Percentiles rank a stretch among this genome's conserved stretches.
Conservation (phyloP, 257 asterid species). For the Plantago ovata region DNA sequence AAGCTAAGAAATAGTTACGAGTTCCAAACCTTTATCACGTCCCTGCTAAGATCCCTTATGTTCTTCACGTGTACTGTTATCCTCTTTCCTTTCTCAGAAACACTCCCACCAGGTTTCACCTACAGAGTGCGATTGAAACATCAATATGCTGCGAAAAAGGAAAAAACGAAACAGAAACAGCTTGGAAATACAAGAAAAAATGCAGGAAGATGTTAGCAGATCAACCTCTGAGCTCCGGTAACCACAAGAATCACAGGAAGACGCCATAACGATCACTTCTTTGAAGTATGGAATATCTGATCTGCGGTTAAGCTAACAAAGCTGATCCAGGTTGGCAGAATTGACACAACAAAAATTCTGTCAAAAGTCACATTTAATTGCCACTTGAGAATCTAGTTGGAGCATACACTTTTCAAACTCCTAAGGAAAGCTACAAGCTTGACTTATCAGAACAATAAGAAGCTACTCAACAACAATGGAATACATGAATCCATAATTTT, state of each 20-base stretch:
- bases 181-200: neutral
- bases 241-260: constrained; percentile 89
- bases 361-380: neutral
- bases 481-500: too few species aligned
- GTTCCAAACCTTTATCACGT: constrained; percentile 76
- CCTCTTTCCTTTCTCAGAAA: constrained; percentile 82
- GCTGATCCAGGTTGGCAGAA: constrained; percentile 3
- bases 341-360: constrained; percentile 11
- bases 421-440: too few species aligned
- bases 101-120: constrained; percentile 90
- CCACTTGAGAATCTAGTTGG: neutral
- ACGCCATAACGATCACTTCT: constrained; percentile 94
- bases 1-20: neutral
- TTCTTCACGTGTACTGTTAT: constrained; percentile 61
- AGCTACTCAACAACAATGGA: neutral
- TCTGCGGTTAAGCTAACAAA: constrained; percentile 47
- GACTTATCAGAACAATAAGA: neutral
- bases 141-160: neutral
- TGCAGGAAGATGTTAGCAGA: constrained; percentile 1
- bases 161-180: constrained; percentile 2
- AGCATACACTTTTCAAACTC: neutral
- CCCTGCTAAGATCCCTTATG: constrained; percentile 76
- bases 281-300: constrained; percentile 90
- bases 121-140: constrained; percentile 30
- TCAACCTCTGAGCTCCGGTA: constrained; percentile 91